A percentile compares a stretch with the other conserved stretches of the same genome.
Conservation (phyloP, 768 basidiomycete genomes). For the Xerocomellus intermedius region DNA sequence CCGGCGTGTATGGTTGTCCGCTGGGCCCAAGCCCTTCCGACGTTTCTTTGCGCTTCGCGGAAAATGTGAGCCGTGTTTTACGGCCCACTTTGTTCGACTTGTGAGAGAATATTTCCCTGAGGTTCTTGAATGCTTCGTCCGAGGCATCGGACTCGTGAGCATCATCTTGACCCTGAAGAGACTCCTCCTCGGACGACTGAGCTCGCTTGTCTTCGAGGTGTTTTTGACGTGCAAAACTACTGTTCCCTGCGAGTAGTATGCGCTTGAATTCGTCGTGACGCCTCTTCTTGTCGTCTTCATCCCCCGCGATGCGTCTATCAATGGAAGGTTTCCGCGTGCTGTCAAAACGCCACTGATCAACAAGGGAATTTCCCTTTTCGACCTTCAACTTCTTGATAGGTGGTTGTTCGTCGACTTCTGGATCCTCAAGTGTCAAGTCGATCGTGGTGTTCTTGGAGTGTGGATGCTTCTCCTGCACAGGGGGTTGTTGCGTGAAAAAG, state of each 20-base stretch:
- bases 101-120: slow-evolving; percentile 48
- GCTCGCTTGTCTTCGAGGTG: slow-evolving; percentile 8
- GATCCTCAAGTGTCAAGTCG: slow-evolving; percentile 52
- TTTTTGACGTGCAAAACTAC: slow-evolving; percentile 30
- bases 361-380: slow-evolving; percentile 17
- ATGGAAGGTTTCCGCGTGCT: slow-evolving; percentile 14
- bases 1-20: slow-evolving; percentile 69
- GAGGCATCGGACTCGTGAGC: slow-evolving; percentile 39
- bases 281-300: slow-evolving; percentile 49
- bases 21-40: slow-evolving; percentile 57
- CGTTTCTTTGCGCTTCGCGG: slow-evolving; percentile 32
- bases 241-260: slow-evolving; percentile 50
- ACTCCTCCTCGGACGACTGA: slow-evolving; percentile 24
- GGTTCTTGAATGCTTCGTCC: slow-evolving; percentile 45
- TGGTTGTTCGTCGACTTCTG: slow-evolving; percentile 25
- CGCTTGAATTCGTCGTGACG: slow-evolving; percentile 49
- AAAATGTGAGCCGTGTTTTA: slow-evolving; percentile 32
- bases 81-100: slow-evolving; percentile 35
- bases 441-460: slow-evolving; percentile 35
- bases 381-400: slow-evolving; percentile 31
- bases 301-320: background rate
- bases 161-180: slow-evolving; percentile 25
- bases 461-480: slow-evolving; percentile 30
- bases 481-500: slow-evolving; percentile 35
- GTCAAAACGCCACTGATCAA: slow-evolving; percentile 48